Percentiles rank a stretch among this genome's conserved stretches.
Conservation (phyloP, 1,139 yeast species). For the Kodamaea derodonti region DNA sequence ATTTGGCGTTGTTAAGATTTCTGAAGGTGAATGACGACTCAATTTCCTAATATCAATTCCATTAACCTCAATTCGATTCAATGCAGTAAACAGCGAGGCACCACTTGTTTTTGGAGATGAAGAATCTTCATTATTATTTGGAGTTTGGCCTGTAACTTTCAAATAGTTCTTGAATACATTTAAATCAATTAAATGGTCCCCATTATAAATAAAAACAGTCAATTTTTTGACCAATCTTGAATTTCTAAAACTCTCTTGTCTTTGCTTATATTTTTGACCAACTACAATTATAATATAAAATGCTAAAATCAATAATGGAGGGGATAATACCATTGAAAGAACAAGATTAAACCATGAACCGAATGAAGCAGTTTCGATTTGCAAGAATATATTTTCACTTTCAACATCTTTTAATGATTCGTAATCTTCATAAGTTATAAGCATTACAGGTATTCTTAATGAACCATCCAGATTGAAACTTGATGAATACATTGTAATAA, state of each 20-base stretch:
- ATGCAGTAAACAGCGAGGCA: constrained; percentile 13
- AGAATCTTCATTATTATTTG: constrained; percentile 5
- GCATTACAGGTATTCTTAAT: constrained; percentile 33
- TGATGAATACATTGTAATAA: constrained; percentile 43
- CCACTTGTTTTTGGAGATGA: constrained; percentile 7
- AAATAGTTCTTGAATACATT: constrained; percentile 26
- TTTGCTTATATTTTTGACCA: constrained; percentile 27
- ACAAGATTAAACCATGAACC: constrained; percentile 41
- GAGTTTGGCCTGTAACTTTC: constrained; percentile 10
- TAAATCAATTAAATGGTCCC: constrained; percentile 31
- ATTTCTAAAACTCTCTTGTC: constrained; percentile 28
- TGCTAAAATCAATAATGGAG: constrained; percentile 38
- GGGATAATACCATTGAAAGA: constrained; percentile 41
- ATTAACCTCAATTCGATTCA: constrained; percentile 24
- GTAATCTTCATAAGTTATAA: constrained; percentile 38
- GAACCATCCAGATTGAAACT: constrained; percentile 37
- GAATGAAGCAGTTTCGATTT: constrained; percentile 31
- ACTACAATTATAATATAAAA: constrained; percentile 32
- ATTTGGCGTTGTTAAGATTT: constrained; percentile 28
- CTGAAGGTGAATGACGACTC: constrained; percentile 13
- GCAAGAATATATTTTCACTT: constrained; percentile 12
- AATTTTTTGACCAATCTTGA: constrained; percentile 33
- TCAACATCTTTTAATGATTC: constrained; percentile 14
- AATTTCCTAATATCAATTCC: constrained; percentile 29
- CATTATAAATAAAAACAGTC: constrained; percentile 39